phyloP scores from a whole-genome alignment of 2,329 filamentous ascomycete genomes.

The Phyllosticta citriasiana region DNA sequence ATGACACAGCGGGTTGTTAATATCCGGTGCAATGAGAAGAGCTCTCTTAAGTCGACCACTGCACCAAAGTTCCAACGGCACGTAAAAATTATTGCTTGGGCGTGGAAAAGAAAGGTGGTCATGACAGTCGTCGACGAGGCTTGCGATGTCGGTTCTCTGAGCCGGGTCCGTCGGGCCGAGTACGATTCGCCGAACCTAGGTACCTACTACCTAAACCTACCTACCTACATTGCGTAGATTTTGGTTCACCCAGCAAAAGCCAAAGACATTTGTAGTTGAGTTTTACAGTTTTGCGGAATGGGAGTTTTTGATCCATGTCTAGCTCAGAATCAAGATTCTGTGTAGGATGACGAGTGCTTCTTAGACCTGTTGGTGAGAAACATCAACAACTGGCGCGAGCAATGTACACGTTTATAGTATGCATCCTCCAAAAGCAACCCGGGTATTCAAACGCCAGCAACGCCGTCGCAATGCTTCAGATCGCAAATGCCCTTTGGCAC shows the following conservation, averaged over 20 bases:
- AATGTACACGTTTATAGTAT: too few species aligned
- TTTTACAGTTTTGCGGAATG: too few species aligned
- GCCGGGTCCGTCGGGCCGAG: not conserved
- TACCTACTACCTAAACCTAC: not conserved
- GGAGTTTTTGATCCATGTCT: too few species aligned
- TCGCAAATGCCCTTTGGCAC: not conserved
- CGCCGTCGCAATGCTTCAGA: not conserved
- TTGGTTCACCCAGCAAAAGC: too few species aligned
- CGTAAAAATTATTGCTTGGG: not conserved
- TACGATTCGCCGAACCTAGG: not conserved
- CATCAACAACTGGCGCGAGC: too few species aligned
- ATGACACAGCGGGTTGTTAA: not conserved
- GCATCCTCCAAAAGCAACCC: not conserved
- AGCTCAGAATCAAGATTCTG: too few species aligned
- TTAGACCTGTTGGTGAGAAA: too few species aligned
- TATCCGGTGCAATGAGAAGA: not conserved
- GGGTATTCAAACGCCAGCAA: not conserved
- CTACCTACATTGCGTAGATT: too few species aligned
- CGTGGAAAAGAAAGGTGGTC: not conserved
- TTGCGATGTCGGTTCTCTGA: not conserved
- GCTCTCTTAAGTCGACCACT: not conserved
- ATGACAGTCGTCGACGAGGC: not conserved
- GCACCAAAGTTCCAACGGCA: not conserved
- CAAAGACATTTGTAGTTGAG: too few species aligned
- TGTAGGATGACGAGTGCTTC: too few species aligned